A percentile compares a stretch with the other conserved stretches of the same genome.
Evolutionary conservation across 345 rosid species (phyloP).

Genomic region (Syzygium jambos): DNA sequence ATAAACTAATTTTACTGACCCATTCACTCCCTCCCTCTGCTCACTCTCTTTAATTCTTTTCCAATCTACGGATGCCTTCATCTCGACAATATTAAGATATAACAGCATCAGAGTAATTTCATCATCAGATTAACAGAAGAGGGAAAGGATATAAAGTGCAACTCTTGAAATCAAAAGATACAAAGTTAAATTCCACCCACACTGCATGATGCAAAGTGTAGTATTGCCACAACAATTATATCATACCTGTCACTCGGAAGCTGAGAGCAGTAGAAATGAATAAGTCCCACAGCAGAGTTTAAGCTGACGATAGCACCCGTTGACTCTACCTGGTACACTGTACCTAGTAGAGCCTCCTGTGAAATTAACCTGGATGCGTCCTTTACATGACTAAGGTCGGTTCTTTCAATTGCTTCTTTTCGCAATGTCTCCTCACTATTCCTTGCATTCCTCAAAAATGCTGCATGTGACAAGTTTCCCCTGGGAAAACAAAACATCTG

Average conservation of each 20-base stretch:
- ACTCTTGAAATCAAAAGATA: background rate
- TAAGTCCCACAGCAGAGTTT: constrained; percentile 92
- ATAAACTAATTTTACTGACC: background rate
- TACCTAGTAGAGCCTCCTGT: constrained; percentile 62
- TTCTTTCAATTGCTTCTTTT: constrained; percentile 95
- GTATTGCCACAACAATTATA: background rate
- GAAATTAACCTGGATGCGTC: constrained; percentile 83
- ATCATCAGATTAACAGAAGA: background rate
- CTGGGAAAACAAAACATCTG: constrained; percentile 20
- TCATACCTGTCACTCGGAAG: constrained; percentile 90
- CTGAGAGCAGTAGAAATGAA: constrained; percentile 96
- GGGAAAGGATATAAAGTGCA: background rate
- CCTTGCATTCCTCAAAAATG: constrained; percentile 90
- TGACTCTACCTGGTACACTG: constrained; percentile 87
- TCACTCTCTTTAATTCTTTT: background rate
- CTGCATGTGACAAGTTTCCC: constrained; percentile 77
- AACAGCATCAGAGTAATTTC: background rate
- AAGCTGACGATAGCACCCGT: constrained; percentile 98
- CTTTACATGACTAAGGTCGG: constrained; percentile 92
- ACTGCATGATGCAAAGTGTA: background rate
- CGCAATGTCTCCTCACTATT: constrained; percentile 96
- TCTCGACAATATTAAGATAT: background rate
- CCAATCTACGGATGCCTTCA: background rate
- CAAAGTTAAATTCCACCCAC: background rate
- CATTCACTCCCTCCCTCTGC: background rate